These are phyloP conservation scores for Ustulina deusta DNA, from an alignment of 2,329 filamentous ascomycete genomes.

Conservation along the genomic window DNA sequence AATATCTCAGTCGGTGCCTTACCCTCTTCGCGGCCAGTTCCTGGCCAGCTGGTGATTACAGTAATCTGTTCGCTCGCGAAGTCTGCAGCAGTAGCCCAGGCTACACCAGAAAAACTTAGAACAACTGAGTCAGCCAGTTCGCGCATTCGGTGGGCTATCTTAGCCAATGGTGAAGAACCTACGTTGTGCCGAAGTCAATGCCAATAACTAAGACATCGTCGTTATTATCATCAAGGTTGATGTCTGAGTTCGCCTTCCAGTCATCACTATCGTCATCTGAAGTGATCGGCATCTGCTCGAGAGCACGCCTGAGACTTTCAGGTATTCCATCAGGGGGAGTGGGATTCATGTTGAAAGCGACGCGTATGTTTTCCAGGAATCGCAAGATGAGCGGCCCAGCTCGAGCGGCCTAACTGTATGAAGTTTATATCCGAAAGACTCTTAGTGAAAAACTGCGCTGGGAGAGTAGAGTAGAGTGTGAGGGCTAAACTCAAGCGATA, in stretches of 20 bases:
- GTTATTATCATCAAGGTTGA: background rate
- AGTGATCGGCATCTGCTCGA: background rate
- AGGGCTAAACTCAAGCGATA: background rate
- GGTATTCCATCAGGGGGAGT: background rate
- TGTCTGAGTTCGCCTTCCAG: background rate
- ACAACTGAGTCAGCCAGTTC: background rate
- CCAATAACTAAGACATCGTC: constrained; percentile 23
- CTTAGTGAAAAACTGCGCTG: background rate
- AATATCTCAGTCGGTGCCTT: constrained; percentile 46
- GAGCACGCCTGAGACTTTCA: background rate
- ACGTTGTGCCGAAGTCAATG: constrained; percentile 30
- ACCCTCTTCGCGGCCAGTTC: constrained; percentile 19
- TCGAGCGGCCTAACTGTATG: background rate
- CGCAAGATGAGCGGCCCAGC: background rate
- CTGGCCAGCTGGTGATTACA: constrained; percentile 22
- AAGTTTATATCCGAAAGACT: background rate
- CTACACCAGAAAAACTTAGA: constrained; percentile 47
- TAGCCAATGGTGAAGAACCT: background rate
- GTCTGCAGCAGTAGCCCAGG: constrained; percentile 42
- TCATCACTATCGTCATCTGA: background rate
- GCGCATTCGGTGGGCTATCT: background rate
- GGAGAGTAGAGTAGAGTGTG: too few relatives aligned
- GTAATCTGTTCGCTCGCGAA: constrained; percentile 16
- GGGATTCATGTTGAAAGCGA: constrained; percentile 5
- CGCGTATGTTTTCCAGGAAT: background rate